Conservation (phyloP, 306 rosid genomes). For the Medicago lupulina region DNA sequence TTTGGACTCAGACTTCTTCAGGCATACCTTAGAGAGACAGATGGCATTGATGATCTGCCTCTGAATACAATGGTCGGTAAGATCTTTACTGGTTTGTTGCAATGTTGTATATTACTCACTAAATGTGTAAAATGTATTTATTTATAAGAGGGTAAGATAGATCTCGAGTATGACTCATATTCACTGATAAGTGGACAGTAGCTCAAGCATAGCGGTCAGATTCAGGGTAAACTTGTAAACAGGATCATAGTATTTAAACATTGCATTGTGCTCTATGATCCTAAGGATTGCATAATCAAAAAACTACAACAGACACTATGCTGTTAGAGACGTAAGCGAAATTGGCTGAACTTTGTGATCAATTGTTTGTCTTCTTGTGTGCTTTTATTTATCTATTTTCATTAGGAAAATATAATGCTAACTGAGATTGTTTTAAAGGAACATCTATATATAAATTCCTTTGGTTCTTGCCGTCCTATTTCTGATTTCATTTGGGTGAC, state of each 20-base stretch:
- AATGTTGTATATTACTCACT: slow-evolving; percentile 11
- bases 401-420: slow-evolving; percentile 2
- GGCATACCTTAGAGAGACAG: slow-evolving; percentile 81
- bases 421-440: slow-evolving; percentile 36
- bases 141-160: not conserved
- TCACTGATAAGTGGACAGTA: not conserved
- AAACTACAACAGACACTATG: not conserved
- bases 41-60: slow-evolving; percentile 75
- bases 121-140: slow-evolving; percentile 3
- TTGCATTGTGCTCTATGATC: not conserved
- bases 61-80: slow-evolving; percentile 99
- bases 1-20: slow-evolving; percentile 91
- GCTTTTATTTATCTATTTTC: not conserved
- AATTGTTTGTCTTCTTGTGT: not conserved
- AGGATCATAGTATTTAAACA: not conserved
- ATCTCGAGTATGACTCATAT: not conserved
- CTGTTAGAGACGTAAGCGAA: not conserved
- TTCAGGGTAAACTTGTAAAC: not conserved
- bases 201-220: not conserved
- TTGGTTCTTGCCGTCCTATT: slow-evolving; percentile 43
- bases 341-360: not conserved
- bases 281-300: not conserved
- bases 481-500: slow-evolving; percentile 37
- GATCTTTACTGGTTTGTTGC: slow-evolving; percentile 50
- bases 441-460: not conserved